Evolutionary conservation across 352 stramenopile genomes (phyloP).

Genomic region (Globisporangium alternatum): DNA sequence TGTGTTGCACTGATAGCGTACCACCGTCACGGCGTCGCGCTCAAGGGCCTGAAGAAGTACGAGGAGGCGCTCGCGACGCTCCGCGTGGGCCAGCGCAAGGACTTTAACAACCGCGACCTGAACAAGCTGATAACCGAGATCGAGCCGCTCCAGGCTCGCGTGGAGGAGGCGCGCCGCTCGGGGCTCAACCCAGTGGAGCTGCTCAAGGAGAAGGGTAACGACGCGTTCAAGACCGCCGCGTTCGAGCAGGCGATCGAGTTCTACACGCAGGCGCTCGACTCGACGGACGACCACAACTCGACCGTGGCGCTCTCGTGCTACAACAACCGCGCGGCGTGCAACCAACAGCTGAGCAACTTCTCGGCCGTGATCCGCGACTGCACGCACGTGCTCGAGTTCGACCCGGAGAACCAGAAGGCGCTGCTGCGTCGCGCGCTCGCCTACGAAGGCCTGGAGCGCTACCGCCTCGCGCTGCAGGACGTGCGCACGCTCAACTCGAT

Average conservation of each 20-base stretch:
- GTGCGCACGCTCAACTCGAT: slow-evolving; percentile 82
- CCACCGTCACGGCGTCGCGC: slow-evolving; percentile 91
- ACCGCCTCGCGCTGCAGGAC: slow-evolving; percentile 87
- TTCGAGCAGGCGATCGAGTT: slow-evolving; percentile 92
- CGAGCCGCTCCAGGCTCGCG: slow-evolving; percentile 71
- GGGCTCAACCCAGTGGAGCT: slow-evolving; percentile 82
- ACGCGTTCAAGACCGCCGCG: slow-evolving; percentile 88
- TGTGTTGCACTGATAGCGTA: slow-evolving; percentile 46
- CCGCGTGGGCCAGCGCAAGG: slow-evolving; percentile 64
- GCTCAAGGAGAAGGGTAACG: slow-evolving; percentile 93
- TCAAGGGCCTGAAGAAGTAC: slow-evolving; percentile 87
- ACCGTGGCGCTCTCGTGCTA: slow-evolving; percentile 91
- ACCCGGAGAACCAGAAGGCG: slow-evolving; percentile 95
- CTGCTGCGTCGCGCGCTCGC: slow-evolving; percentile 92
- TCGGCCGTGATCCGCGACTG: slow-evolving; percentile 94
- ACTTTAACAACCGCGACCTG: slow-evolving; percentile 86
- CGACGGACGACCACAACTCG: slow-evolving; percentile 62
- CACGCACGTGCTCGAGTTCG: slow-evolving; percentile 92
- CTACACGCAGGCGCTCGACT: slow-evolving; percentile 93
- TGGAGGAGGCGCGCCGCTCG: slow-evolving; percentile 57
- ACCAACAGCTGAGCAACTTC: slow-evolving; percentile 98
- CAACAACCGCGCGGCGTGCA: slow-evolving; percentile 94
- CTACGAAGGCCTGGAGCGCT: slow-evolving; percentile 95
- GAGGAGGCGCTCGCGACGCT: slow-evolving; percentile 74
- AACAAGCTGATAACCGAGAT: slow-evolving; percentile 81